Percentiles rank a stretch among this genome's conserved stretches.
Conservation (phyloP, 176 grass and related monocot species). For the Phoenix dactylifera region DNA sequence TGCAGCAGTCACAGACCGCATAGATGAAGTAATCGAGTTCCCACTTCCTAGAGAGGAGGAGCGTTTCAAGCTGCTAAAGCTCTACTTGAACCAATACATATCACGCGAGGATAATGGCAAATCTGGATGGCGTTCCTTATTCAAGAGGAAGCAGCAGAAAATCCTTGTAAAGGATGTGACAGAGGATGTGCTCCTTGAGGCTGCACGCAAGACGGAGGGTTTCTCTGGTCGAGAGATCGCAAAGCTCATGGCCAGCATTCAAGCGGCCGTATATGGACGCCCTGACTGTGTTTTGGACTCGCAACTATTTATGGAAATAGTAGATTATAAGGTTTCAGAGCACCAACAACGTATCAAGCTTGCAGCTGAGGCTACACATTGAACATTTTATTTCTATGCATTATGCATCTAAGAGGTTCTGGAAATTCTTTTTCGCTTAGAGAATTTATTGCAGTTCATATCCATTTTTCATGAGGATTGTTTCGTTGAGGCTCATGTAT, state of each 20-base stretch:
- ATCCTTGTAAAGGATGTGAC: slow-evolving; percentile 52
- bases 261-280: slow-evolving; percentile 74
- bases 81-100: slow-evolving; percentile 74
- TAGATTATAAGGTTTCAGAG: slow-evolving; percentile 77
- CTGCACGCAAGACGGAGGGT: slow-evolving; percentile 53
- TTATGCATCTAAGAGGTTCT: not conserved
- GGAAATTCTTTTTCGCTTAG: slow-evolving; percentile 1
- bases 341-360: slow-evolving; percentile 84
- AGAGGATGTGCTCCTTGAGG: slow-evolving; percentile 53
- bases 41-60: slow-evolving; percentile 77
- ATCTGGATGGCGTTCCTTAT: slow-evolving; percentile 31
- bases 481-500: no score
- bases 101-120: slow-evolving; percentile 31
- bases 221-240: slow-evolving; percentile 95
- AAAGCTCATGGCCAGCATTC: slow-evolving; percentile 74
- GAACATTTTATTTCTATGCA: slow-evolving; percentile 3
- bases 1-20: slow-evolving; percentile 81
- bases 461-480: no score
- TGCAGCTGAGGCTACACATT: slow-evolving; percentile 33
- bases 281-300: slow-evolving; percentile 64
- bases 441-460: no score
- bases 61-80: slow-evolving; percentile 65
- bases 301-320: slow-evolving; percentile 54
- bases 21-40: slow-evolving; percentile 91
- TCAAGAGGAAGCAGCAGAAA: slow-evolving; percentile 59